Base-by-base conservation (phyloP, 176 grass and related monocot species). In the Oryza longistaminata region DNA sequence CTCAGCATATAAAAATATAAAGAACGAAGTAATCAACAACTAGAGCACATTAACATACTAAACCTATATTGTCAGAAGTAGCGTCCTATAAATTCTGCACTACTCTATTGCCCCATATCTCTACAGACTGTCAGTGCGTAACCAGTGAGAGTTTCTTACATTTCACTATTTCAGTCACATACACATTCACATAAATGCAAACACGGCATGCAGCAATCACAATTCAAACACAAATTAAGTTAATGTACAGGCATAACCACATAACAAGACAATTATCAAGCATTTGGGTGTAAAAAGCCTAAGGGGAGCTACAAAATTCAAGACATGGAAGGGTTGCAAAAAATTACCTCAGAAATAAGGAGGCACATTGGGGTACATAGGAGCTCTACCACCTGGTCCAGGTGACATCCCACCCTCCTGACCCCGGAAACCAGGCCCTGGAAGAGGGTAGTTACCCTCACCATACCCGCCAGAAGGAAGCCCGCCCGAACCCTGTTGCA, bases 331-430 rank as follows among this genome's bases (percentile, higher is more conserved):
- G 17, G 13, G 10, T 33, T 50, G 48, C 42, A 65, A 82, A 48
- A 33, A 50, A 66, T 86, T 94, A 99, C 97, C 97, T 94, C 81
- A 99, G 82, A 94, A 99, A 82, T 96, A 96, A 77, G 93, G 96
- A 11, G 91, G 91, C 65, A 90, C 67, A 27, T 98, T 95, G 6
- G 90, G 93, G 83, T 96, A 94, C 82, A 96, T 77, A 81, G 87
- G 84, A 78, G 22, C 88, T 73, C 90, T 74, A 78, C 83, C 84
- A 89, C 85, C 88, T 61, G 86, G 84, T 25, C 93, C 91, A 76
- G 90, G 86, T 68, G 91, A 92, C 65, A 94, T 87, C 31, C 87
- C 88, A 71, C 82, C 87, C 72, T 85, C 86, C 93, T 95, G 93
- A 77, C 86, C 85, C 17, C 80, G 87, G 60, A 89, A 96, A 42